Evolutionary conservation across 352 stramenopile genomes (phyloP).

Genomic region (Globisporangium solare): DNA sequence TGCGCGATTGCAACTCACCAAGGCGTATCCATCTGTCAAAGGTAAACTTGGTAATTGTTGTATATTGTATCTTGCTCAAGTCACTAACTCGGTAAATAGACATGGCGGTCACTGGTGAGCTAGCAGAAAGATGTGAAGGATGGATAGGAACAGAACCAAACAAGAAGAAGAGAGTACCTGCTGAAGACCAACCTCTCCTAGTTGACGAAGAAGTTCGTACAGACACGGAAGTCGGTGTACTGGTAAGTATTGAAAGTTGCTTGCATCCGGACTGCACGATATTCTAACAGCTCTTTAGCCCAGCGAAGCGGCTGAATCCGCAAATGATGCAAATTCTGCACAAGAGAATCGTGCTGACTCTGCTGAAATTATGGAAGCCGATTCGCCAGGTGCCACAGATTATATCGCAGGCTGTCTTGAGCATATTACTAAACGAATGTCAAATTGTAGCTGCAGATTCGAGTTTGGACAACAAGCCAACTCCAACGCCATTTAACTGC

Average conservation of each 20-base stretch:
- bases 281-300: background rate
- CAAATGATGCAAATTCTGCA: background rate
- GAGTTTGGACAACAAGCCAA: background rate
- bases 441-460: background rate
- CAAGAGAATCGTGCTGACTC: background rate
- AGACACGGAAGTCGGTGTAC: background rate
- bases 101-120: slow-evolving; percentile 11
- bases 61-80: background rate
- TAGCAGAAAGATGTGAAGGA: slow-evolving; percentile 21
- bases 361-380: background rate
- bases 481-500: slow-evolving; percentile 2
- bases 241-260: background rate
- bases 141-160: slow-evolving; percentile 27
- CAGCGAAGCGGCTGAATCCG: background rate
- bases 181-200: background rate
- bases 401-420: background rate
- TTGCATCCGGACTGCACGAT: no score
- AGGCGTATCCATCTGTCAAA: slow-evolving; percentile 15
- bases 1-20: slow-evolving; percentile 29
- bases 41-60: background rate
- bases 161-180: slow-evolving; percentile 35
- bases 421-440: background rate
- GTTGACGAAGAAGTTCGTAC: background rate
- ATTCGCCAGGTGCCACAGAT: background rate
- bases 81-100: background rate